Evolutionary conservation across 345 rosid species (phyloP), one percentile per base, ranked within the genome.

Genomic region (Erucastrum elatum): DNA sequence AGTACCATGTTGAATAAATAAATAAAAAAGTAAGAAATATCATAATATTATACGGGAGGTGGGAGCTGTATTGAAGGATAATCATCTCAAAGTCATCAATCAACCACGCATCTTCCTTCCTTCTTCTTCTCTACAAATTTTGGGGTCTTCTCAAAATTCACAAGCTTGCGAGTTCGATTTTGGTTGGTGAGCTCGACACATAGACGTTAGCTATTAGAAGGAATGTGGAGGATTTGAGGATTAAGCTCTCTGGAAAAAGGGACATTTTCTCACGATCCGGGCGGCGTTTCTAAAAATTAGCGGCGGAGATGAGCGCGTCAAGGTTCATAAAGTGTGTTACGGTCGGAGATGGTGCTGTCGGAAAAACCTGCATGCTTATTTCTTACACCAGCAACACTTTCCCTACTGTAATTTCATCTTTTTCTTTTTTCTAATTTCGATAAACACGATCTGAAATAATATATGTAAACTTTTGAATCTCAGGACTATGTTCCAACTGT

Each of bases 401-500:
- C 80, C 98, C 98, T 2, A 88, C 94, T 4, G 96, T 53, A 53
- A 53, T 53, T 53, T 51, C 53, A 12, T 12, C 6, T 46, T 41
- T 0, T 12, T n/a, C 5, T 51, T 53, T 53, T 53, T 53, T 16
- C 10, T 16, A 16, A 15, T 15, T 53, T 53, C 9, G 31, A 2
- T 29, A 29, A 29, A 29, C 8, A 15, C 15, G 26, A 53, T 53
- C 59, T 53, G 16, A 53, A 21, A 53, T 53, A 16, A 16, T 11
- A 53, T 2, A 1, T 53, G 10, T 53, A 26, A 53, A 53, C 9
- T 53, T 16, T 7, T 53, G 26, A 46, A 11, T 35, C 2, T 49
- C 7, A 53, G 97, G 97, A 92, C 71, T 94, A 94, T 79, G 98
- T 94, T 56, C 98, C 97, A 6, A 92, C 98, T 46, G 98, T 92